Percentiles rank a stretch among this genome's conserved stretches.
Evolutionary conservation across 805 yeast genomes (phyloP).

Genomic region (Pichia pseudocactophila): DNA sequence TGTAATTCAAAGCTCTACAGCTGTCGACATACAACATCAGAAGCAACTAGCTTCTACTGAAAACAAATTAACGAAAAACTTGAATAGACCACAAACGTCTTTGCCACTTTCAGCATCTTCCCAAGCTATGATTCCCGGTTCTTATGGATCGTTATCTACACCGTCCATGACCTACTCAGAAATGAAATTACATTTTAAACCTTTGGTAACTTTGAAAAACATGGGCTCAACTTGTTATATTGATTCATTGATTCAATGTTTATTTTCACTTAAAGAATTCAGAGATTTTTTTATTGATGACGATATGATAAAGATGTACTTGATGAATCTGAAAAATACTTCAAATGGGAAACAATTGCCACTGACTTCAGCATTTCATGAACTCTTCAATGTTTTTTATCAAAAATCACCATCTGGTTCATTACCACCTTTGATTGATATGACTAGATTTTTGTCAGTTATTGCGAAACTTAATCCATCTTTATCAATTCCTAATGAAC

Average conservation of each 20-base stretch:
- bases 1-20: too few species aligned
- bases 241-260: conserved; percentile 63
- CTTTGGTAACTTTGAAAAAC: conserved; percentile 41
- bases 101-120: background rate
- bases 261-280: conserved; percentile 47
- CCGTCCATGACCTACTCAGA: background rate
- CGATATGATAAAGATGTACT: conserved; percentile 17
- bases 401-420: conserved; percentile 29
- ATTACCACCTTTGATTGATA: conserved; percentile 52
- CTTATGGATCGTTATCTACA: background rate
- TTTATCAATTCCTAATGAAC: conserved; percentile 60
- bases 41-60: background rate
- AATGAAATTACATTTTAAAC: conserved; percentile 10
- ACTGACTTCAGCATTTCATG: conserved; percentile 41
- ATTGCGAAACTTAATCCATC: conserved; percentile 56
- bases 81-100: background rate
- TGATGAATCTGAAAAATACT: conserved; percentile 5
- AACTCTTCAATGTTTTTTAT: conserved; percentile 48
- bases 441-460: conserved; percentile 41
- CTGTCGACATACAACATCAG: background rate
- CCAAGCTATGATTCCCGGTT: background rate
- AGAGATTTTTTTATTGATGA: conserved; percentile 39
- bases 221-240: conserved; percentile 71
- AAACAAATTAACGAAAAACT: background rate
- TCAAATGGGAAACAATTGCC: background rate